Conservation (phyloP, 2,329 filamentous ascomycete genomes). For the Westerdykella sp. region DNA sequence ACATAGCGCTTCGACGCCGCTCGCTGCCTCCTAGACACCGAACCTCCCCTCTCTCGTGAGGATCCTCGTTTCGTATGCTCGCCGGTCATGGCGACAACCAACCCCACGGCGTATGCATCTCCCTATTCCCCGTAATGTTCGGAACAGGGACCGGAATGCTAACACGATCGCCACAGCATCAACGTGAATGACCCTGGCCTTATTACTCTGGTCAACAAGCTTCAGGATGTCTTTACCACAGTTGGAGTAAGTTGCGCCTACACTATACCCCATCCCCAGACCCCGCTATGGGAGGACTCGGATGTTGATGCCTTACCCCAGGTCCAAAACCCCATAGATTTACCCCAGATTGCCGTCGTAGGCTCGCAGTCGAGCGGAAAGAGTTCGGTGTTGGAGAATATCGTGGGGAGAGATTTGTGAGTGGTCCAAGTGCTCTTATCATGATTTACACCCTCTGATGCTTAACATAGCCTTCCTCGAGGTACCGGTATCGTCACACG, state of each 20-base stretch:
- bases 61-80: constrained; percentile 5
- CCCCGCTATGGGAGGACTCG: constrained; percentile 3
- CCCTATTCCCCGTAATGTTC: constrained; percentile 8
- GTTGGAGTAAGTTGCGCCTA: constrained; percentile 61
- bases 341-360: constrained; percentile 96
- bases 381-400: constrained; percentile 98
- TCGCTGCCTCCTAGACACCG: not conserved
- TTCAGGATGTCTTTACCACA: constrained; percentile 98
- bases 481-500: constrained; percentile 96
- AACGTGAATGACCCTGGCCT: constrained; percentile 66
- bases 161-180: constrained; percentile 46
- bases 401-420: constrained; percentile 97
- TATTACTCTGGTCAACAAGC: constrained; percentile 89
- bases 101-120: constrained; percentile 36
- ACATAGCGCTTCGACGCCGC: constrained; percentile 1
- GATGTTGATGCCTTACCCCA: constrained; percentile 36
- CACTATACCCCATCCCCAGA: constrained; percentile 5
- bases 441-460: constrained; percentile 20
- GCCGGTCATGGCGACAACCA: constrained; percentile 35
- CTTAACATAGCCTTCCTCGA: constrained; percentile 69
- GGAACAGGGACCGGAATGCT: constrained; percentile 16
- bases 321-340: constrained; percentile 98
- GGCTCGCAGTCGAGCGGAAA: constrained; percentile 99
- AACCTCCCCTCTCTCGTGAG: not conserved
- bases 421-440: constrained; percentile 32